Evolutionary conservation across 768 basidiomycete genomes (phyloP).

Genomic region (Cystoderma amianthinum): DNA sequence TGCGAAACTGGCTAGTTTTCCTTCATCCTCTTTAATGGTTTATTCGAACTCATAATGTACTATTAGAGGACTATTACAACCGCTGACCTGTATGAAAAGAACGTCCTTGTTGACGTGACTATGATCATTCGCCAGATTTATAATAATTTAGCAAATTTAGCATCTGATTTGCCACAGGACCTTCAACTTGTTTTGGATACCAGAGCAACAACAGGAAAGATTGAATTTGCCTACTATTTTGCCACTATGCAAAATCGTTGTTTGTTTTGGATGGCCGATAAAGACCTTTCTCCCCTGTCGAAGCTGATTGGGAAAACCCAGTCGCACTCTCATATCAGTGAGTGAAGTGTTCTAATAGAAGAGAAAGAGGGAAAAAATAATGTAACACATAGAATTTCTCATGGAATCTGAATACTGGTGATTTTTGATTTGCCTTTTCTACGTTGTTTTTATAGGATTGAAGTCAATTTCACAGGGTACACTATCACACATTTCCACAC

Average conservation of each 20-base stretch:
- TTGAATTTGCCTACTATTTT: constrained; percentile 7
- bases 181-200: constrained; percentile 8
- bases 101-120: constrained; percentile 1
- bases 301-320: constrained; percentile 4
- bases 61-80: constrained; percentile 7
- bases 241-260: constrained; percentile 3
- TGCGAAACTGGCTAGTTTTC: constrained; percentile 2
- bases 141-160: neutral
- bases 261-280: constrained; percentile 7
- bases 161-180: constrained; percentile 1
- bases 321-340: constrained; percentile 7
- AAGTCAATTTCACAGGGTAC: constrained; percentile 2
- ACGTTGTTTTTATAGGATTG: neutral
- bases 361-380: too few species aligned
- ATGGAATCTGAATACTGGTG: constrained; percentile 9
- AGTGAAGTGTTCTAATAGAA: too few species aligned
- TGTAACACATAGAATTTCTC: constrained; percentile 5
- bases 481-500: constrained; percentile 8
- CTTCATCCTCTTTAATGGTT: too few species aligned
- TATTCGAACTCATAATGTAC: too few species aligned
- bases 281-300: constrained; percentile 3
- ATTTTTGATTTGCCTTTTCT: neutral
- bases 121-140: constrained; percentile 1
- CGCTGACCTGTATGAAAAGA: constrained; percentile 4
- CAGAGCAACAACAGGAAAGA: constrained; percentile 1